Evolutionary conservation across 2,329 filamentous ascomycete species (phyloP).

Genomic region (Pseudogymnoascus sp.): DNA sequence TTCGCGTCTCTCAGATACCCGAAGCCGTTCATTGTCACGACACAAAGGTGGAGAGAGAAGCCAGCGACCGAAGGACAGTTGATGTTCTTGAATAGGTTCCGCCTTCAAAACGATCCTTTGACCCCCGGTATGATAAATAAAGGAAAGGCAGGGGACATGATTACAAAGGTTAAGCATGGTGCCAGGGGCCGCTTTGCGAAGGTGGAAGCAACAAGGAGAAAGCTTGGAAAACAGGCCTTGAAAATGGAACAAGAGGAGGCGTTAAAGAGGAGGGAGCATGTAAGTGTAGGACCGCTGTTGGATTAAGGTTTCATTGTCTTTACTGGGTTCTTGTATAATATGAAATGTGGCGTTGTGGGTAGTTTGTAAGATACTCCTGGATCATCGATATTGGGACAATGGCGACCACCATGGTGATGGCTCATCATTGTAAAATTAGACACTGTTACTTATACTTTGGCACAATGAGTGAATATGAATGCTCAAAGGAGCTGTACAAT

Average conservation of each 20-base stretch:
- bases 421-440: background rate
- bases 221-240: conserved; percentile 33
- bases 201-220: conserved; percentile 45
- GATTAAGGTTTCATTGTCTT: conserved; percentile 14
- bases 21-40: conserved; percentile 55
- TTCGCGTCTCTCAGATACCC: conserved; percentile 63
- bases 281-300: conserved; percentile 47
- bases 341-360: background rate
- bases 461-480: background rate
- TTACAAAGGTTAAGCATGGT: conserved; percentile 83
- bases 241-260: conserved; percentile 33
- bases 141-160: conserved; percentile 80
- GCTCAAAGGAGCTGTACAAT: background rate
- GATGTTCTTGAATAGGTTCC: conserved; percentile 59
- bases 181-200: conserved; percentile 55
- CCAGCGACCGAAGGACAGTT: conserved; percentile 60
- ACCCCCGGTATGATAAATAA: conserved; percentile 56
- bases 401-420: background rate
- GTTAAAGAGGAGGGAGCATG: conserved; percentile 40
- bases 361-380: background rate
- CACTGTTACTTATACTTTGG: background rate
- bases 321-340: background rate
- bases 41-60: conserved; percentile 59
- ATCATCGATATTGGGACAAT: background rate
- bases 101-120: conserved; percentile 46